phyloP scores from a whole-genome alignment of 1,284 basidiomycete species.

The Austroboletus niveus region DNA sequence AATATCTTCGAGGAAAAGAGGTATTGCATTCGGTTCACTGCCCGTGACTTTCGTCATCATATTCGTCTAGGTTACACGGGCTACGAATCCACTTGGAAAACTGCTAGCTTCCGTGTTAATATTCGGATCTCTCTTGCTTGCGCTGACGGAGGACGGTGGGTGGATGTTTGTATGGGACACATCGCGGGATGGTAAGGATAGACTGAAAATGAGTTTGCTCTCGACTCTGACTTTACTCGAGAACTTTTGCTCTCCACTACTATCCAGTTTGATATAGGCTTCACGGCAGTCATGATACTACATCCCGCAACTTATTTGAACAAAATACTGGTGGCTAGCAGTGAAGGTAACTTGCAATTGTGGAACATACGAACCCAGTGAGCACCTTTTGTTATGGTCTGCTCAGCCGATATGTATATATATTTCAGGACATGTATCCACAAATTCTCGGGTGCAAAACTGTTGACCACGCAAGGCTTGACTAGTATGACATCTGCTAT shows the following conservation, averaged over 20 bases:
- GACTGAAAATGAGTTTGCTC: neutral
- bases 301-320: constrained; percentile 98
- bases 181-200: constrained; percentile 38
- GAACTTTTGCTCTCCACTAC: constrained; percentile 35
- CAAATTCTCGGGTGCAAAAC: constrained; percentile 50
- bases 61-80: constrained; percentile 40
- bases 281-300: constrained; percentile 80
- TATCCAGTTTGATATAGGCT: constrained; percentile 75
- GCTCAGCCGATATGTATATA: constrained; percentile 1
- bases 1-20: constrained; percentile 87
- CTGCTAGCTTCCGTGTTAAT: constrained; percentile 63
- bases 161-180: constrained; percentile 82
- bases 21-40: constrained; percentile 37
- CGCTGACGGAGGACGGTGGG: constrained; percentile 79
- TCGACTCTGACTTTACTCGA: constrained; percentile 13
- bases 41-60: constrained; percentile 6
- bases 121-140: constrained; percentile 80
- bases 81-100: constrained; percentile 63
- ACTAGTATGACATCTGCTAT: constrained; percentile 58
- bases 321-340: constrained; percentile 87
- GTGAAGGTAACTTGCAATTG: constrained; percentile 82
- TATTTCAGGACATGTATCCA: constrained; percentile 61
- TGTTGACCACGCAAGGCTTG: constrained; percentile 46
- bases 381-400: constrained; percentile 28
- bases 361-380: constrained; percentile 91